phyloP scores from a whole-genome alignment of 2,329 filamentous ascomycete genomes.

The Dryadomyces sulphureus region DNA sequence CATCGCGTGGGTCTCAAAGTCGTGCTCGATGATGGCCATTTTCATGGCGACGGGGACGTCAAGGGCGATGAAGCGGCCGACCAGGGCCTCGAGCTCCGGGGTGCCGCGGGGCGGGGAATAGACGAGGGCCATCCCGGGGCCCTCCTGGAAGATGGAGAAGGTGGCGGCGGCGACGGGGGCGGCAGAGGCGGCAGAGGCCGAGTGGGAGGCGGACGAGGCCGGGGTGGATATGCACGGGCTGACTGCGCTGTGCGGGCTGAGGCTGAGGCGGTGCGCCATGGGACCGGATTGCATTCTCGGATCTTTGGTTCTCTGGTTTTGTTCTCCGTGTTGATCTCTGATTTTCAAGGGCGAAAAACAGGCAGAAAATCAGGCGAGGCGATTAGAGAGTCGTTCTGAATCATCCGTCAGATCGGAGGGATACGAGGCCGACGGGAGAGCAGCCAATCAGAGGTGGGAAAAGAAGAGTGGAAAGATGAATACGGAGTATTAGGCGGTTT shows the following conservation, averaged over 20 bases:
- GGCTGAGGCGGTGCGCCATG: constrained; percentile 8
- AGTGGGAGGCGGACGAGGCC: constrained; percentile 6
- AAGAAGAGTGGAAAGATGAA: too few relatives aligned
- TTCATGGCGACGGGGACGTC: constrained; percentile 33
- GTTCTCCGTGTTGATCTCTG: too few relatives aligned
- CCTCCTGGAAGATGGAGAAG: constrained; percentile 46
- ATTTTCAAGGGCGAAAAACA: not conserved
- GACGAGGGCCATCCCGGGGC: constrained; percentile 41
- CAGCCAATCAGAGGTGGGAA: too few relatives aligned
- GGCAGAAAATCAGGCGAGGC: too few relatives aligned
- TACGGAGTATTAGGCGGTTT: too few relatives aligned
- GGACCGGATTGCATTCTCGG: not conserved
- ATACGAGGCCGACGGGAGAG: not conserved
- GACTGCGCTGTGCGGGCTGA: constrained; percentile 3
- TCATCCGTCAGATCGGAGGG: not conserved
- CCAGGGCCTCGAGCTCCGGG: constrained; percentile 44
- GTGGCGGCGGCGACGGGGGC: constrained; percentile 11
- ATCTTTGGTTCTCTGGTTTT: not conserved
- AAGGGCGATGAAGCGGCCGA: constrained; percentile 36
- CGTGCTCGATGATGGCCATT: constrained; percentile 16
- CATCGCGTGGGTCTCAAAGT: constrained; percentile 17
- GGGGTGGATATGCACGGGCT: constrained; percentile 6
- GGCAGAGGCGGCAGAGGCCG: constrained; percentile 1
- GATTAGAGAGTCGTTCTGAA: too few relatives aligned
- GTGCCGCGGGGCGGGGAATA: constrained; percentile 52